Evolutionary conservation across 2,329 filamentous ascomycete genomes (phyloP).

Genomic region (Penicillium sp.): DNA sequence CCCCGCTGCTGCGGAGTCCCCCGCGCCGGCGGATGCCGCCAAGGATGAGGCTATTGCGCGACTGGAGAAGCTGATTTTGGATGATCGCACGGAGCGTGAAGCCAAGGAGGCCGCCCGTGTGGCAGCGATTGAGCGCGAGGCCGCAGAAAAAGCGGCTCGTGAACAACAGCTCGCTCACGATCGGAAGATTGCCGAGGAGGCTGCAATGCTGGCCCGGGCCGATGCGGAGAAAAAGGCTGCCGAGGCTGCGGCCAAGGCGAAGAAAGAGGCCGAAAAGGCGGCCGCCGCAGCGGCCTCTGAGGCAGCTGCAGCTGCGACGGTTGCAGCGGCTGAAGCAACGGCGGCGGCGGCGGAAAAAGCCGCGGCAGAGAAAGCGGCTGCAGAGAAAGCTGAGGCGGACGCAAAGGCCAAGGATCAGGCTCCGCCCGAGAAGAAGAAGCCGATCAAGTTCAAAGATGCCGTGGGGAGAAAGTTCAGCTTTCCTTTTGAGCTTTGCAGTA

Average conservation of each 20-base stretch:
- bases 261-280: constrained; percentile 40
- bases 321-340: constrained; percentile 28
- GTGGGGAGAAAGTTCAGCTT: constrained; percentile 89
- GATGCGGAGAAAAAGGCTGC: constrained; percentile 43
- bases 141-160: constrained; percentile 31
- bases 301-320: constrained; percentile 28
- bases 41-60: constrained; percentile 55
- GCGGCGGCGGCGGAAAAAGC: constrained; percentile 31
- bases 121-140: constrained; percentile 50
- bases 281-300: constrained; percentile 36
- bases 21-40: constrained; percentile 40
- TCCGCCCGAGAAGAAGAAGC: constrained; percentile 59
- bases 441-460: constrained; percentile 86
- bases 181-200: constrained; percentile 40
- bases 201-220: constrained; percentile 45
- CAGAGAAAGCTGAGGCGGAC: constrained; percentile 16
- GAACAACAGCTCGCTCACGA: constrained; percentile 39
- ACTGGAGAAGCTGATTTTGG: constrained; percentile 53
- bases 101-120: constrained; percentile 36
- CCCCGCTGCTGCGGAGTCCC: background rate
- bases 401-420: too few relatives aligned
- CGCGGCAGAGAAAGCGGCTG: constrained; percentile 2
- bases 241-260: constrained; percentile 47
- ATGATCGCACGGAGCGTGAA: constrained; percentile 41
- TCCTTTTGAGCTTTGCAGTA: constrained; percentile 77